Conservation (phyloP, 1,139 yeast species). For the Kodamaea arcana region DNA sequence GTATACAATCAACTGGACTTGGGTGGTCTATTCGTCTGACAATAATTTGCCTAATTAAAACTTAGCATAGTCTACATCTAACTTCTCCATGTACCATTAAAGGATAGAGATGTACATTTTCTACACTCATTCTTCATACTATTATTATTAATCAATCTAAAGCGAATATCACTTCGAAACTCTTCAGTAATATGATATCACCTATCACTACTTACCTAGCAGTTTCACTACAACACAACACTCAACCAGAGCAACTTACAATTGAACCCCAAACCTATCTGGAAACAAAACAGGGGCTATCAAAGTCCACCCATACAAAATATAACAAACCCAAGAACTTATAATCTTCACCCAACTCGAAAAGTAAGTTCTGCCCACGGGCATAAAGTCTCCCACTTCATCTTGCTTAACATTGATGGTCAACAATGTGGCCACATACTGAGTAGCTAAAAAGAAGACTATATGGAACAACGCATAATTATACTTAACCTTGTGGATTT, state of each 20-base stretch:
- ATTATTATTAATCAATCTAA: too few species aligned
- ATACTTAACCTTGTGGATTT: slow-evolving; percentile 66
- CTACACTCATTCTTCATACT: too few species aligned
- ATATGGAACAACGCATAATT: slow-evolving; percentile 86
- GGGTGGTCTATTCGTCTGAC: too few species aligned
- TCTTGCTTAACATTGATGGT: slow-evolving; percentile 89
- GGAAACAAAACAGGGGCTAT: slow-evolving; percentile 89
- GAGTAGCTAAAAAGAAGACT: slow-evolving; percentile 92
- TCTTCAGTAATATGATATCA: too few species aligned
- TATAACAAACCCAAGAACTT: slow-evolving; percentile 89
- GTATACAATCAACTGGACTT: too few species aligned
- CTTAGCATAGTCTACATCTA: too few species aligned
- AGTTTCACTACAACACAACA: slow-evolving; percentile 2
- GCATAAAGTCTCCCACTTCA: slow-evolving; percentile 83
- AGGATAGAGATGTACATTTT: too few species aligned
- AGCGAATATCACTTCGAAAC: too few species aligned
- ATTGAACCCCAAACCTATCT: slow-evolving; percentile 62
- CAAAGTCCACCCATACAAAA: slow-evolving; percentile 84
- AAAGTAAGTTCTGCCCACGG: slow-evolving; percentile 95
- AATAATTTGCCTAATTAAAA: too few species aligned
- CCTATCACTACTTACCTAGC: not conserved
- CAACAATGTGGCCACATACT: slow-evolving; percentile 89
- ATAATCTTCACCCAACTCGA: slow-evolving; percentile 92
- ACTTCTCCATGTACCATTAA: too few species aligned
- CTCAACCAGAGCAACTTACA: too few species aligned